phyloP scores from a whole-genome alignment of 805 yeast genomes.

The Saccharomycopsis capsularis region DNA sequence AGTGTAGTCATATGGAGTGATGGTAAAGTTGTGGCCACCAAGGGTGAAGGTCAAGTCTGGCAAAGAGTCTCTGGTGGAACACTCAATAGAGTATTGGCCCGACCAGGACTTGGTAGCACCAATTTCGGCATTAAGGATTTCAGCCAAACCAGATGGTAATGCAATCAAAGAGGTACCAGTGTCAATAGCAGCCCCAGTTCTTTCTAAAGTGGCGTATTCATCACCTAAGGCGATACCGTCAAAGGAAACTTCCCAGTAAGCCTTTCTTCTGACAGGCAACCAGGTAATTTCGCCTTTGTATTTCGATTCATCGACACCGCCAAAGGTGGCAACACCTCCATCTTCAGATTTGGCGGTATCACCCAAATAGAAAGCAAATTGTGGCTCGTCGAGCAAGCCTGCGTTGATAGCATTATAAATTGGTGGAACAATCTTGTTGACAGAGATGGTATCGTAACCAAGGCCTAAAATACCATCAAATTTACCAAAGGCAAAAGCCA shows the following conservation, averaged over 20 bases:
- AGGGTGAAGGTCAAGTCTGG: constrained; percentile 92
- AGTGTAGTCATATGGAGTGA: constrained; percentile 85
- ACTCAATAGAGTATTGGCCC: constrained; percentile 92
- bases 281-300: constrained; percentile 82
- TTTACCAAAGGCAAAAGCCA: constrained; percentile 97
- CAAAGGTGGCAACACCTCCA: constrained; percentile 93
- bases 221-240: constrained; percentile 89
- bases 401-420: constrained; percentile 78
- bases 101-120: constrained; percentile 98
- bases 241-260: constrained; percentile 97
- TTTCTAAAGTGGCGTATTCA: constrained; percentile 75
- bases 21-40: constrained; percentile 85
- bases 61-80: constrained; percentile 73
- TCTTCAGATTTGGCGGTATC: constrained; percentile 58
- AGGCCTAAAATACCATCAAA: constrained; percentile 97
- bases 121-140: constrained; percentile 87
- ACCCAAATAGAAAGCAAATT: constrained; percentile 88
- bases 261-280: constrained; percentile 98
- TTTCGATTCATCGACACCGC: constrained; percentile 78
- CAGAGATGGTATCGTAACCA: constrained; percentile 88
- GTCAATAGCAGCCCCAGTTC: constrained; percentile 95
- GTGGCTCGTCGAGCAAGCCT: constrained; percentile 76
- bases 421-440: constrained; percentile 87
- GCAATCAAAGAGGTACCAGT: constrained; percentile 97
- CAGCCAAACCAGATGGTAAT: constrained; percentile 92